These are phyloP conservation scores for Camelina hispida DNA, from an alignment of 345 rosid genomes.

Conservation along the genomic window DNA sequence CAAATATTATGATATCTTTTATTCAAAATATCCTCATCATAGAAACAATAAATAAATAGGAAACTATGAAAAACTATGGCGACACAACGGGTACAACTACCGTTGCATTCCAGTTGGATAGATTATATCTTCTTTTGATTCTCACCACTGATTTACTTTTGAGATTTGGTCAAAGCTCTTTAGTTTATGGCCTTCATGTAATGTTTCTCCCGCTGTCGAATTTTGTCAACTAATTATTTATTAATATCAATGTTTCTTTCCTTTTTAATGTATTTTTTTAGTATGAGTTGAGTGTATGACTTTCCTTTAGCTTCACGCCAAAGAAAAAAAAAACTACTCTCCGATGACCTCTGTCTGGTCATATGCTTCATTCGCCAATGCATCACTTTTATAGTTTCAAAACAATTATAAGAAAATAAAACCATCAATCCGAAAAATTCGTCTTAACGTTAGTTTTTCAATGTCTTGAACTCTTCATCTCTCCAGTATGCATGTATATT, in stretches of 20 bases:
- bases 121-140: constrained; percentile 26
- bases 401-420: background rate
- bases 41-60: background rate
- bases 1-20: background rate
- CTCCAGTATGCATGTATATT: constrained; percentile 22
- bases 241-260: background rate
- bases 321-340: constrained; percentile 19
- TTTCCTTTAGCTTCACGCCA: constrained; percentile 39
- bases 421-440: background rate
- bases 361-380: constrained; percentile 32
- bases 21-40: background rate
- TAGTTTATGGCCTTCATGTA: constrained; percentile 43
- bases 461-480: constrained; percentile 20
- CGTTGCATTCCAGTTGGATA: constrained; percentile 31
- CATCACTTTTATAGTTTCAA: constrained; percentile 12
- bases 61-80: background rate
- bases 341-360: constrained; percentile 43
- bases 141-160: constrained; percentile 26
- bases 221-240: constrained; percentile 12
- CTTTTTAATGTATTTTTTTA: background rate
- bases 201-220: constrained; percentile 33
- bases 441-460: constrained; percentile 13
- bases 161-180: constrained; percentile 33
- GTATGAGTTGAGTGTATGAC: background rate
- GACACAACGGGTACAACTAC: constrained; percentile 35